Percentiles rank a stretch among this genome's conserved stretches.
These are phyloP conservation scores for Saccharomyces hybrid DNA, from an alignment of 1,139 yeast genomes.

Conservation along the genomic window DNA sequence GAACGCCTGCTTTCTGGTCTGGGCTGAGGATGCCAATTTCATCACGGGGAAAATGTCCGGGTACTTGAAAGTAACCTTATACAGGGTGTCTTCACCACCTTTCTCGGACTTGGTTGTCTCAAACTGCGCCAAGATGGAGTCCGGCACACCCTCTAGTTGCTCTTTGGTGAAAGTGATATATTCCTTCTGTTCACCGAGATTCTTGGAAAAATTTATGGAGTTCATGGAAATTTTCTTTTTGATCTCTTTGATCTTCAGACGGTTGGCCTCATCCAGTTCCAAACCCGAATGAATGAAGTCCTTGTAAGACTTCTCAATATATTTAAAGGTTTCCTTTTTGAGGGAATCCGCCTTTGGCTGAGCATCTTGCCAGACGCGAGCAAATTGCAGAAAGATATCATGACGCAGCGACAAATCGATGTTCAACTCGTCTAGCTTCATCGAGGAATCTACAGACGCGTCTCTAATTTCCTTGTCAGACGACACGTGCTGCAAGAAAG, in stretches of 20 bases:
- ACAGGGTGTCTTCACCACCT: slow-evolving; percentile 36
- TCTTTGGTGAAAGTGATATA: slow-evolving; percentile 50
- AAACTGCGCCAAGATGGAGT: slow-evolving; percentile 51
- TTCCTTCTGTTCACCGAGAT: slow-evolving; percentile 66
- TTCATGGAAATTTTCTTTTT: slow-evolving; percentile 54
- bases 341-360: slow-evolving; percentile 33
- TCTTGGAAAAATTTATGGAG: slow-evolving; percentile 51
- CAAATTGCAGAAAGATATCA: slow-evolving; percentile 57
- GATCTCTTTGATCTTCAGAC: slow-evolving; percentile 50
- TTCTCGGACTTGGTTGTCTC: slow-evolving; percentile 39
- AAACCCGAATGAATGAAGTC: slow-evolving; percentile 63
- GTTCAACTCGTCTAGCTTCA: slow-evolving; percentile 45
- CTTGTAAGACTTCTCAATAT: slow-evolving; percentile 47
- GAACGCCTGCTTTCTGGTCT: slow-evolving; percentile 60
- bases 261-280: slow-evolving; percentile 41
- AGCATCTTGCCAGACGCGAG: slow-evolving; percentile 39
- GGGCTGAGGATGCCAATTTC: slow-evolving; percentile 55
- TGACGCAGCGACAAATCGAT: slow-evolving; percentile 61
- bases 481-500: slow-evolving; percentile 67
- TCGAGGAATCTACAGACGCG: slow-evolving; percentile 60
- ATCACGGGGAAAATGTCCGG: slow-evolving; percentile 75
- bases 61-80: slow-evolving; percentile 69
- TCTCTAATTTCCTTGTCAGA: slow-evolving; percentile 55
- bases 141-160: slow-evolving; percentile 70
- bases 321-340: slow-evolving; percentile 52